Evolutionary conservation across 306 rosid genomes (phyloP).

Genomic region (Hippophae rhamnoides): DNA sequence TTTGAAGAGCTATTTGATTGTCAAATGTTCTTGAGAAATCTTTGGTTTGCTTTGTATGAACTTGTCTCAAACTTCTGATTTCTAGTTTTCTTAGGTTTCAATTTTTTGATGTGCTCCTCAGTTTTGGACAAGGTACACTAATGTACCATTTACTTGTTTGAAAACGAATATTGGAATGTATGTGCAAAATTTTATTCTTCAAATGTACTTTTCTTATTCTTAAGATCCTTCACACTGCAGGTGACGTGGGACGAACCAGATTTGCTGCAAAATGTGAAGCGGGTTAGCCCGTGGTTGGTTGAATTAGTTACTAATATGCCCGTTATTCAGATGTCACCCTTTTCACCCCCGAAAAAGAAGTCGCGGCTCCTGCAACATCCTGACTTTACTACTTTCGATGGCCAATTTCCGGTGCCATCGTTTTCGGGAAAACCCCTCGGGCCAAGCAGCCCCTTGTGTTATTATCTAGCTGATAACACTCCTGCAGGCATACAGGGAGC

Average conservation of each 20-base stretch:
- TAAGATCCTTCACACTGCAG: conserved; percentile 27
- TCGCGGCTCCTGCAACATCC: conserved; percentile 55
- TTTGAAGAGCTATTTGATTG: too few species aligned
- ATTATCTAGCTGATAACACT: conserved; percentile 57
- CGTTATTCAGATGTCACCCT: conserved; percentile 47
- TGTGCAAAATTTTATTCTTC: background rate
- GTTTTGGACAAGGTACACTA: too few species aligned
- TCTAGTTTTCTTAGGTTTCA: too few species aligned
- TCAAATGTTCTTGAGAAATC: too few species aligned
- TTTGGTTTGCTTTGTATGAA: too few species aligned
- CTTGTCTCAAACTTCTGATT: too few species aligned
- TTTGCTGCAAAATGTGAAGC: conserved; percentile 95
- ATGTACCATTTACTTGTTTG: too few species aligned
- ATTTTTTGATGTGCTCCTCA: too few species aligned
- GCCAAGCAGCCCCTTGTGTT: conserved; percentile 76
- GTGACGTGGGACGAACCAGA: conserved; percentile 99
- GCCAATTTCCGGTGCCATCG: conserved; percentile 49
- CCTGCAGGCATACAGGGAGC: conserved; percentile 99
- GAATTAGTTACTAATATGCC: conserved; percentile 79
- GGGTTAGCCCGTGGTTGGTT: conserved; percentile 90
- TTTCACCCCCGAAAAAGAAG: conserved; percentile 84
- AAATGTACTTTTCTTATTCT: background rate
- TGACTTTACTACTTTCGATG: conserved; percentile 48
- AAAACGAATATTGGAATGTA: background rate
- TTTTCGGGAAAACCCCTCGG: conserved; percentile 75